Evolutionary conservation across 2,329 filamentous ascomycete species (phyloP).

Genomic region (Exophiala aquamarina): DNA sequence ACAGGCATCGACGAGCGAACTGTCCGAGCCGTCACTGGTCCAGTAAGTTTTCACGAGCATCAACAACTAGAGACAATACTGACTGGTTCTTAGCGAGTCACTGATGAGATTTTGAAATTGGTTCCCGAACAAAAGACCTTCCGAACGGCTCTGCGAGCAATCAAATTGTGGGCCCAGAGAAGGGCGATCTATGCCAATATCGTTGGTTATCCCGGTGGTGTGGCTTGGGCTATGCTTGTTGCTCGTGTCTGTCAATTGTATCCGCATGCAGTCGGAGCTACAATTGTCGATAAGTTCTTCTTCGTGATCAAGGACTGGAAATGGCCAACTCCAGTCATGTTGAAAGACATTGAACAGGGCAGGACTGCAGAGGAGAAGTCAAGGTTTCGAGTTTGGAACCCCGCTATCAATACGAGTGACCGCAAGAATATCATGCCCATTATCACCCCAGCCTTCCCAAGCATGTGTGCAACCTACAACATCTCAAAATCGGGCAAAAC

Average conservation of each 20-base stretch:
- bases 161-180: conserved; percentile 93
- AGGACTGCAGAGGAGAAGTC: conserved; percentile 62
- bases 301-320: conserved; percentile 85
- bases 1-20: conserved; percentile 84
- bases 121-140: conserved; percentile 91
- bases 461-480: conserved; percentile 97
- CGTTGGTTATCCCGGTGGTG: conserved; percentile 92
- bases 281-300: conserved; percentile 93
- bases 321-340: conserved; percentile 89
- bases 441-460: conserved; percentile 95
- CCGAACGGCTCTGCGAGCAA: conserved; percentile 80
- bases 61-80: neutral
- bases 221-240: conserved; percentile 97
- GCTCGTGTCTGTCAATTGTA: conserved; percentile 95
- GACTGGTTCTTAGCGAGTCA: conserved; percentile 60
- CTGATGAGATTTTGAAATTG: conserved; percentile 83
- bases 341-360: conserved; percentile 83
- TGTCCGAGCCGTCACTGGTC: conserved; percentile 87
- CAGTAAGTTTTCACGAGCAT: conserved; percentile 35
- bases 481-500: conserved; percentile 82
- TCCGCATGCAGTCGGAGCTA: conserved; percentile 83
- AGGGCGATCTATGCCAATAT: conserved; percentile 95
- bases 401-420: conserved; percentile 77
- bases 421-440: conserved; percentile 92
- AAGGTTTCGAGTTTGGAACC: conserved; percentile 78